Evolutionary conservation across 179 eudicot species (phyloP), one percentile per base, ranked within the genome.

Genomic region (Silene coronaria): DNA sequence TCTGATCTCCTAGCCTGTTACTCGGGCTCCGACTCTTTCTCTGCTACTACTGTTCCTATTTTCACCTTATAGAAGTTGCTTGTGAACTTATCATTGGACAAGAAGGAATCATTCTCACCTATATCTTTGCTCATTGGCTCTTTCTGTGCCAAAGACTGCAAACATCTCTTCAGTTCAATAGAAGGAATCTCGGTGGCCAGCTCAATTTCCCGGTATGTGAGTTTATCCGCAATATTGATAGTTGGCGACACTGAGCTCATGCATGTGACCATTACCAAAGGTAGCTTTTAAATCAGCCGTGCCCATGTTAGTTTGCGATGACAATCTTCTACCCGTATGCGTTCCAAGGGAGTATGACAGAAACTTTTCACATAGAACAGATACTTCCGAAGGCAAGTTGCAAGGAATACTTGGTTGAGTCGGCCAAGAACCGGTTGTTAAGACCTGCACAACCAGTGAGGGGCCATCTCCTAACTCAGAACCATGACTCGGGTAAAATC

Each of bases 381-480:
- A 84, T 53, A 91, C 55, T 79, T 92, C 97, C 75, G 88, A 79
- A 17, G 98, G 97, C 67, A 91, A 85, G 75, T 91, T 93, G 88
- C 98, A 93, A 55, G 97, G 91, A 42, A 79, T 75, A 69, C 82
- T 81, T 1, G 91, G 77, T 80, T 90, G 98, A 75, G 97, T 88
- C n/a, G 97, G 98, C 98, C 98, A 93, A 5, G 96, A 90, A 60
- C 98, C 98, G 3, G 98, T 91, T 10, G 97, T 93, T 70, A 91
- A 77, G 76, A 93, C 96, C 85, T 93, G 97, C 70, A 91, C 98
- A 46, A 77, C 88, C 17, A 93, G 86, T 17, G 93, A 73, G 13
- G 97, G 96, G 79, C 87, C 84, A 51, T 86, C 92, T n/a, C 75
- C 89, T 73, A 86, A 72, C 77, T 90, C 92, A 36, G 87, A 17